These are phyloP conservation scores for Solanum hybrid DNA, from an alignment of 305 asterid genomes.

Conservation along the genomic window DNA sequence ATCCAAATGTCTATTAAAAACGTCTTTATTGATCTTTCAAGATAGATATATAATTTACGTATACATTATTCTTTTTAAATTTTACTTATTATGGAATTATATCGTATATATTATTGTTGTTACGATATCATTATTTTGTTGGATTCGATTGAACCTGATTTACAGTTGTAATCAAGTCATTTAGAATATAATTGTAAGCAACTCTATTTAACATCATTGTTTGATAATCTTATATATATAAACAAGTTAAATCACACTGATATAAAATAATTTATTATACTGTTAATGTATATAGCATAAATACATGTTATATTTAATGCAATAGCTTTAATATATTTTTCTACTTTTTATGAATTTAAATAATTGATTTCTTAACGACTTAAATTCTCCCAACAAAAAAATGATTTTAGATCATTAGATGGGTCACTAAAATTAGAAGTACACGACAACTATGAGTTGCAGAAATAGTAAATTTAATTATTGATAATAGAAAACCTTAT, in stretches of 20 bases:
- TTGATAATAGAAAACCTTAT: not conserved
- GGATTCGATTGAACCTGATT: no score
- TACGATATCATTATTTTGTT: no score
- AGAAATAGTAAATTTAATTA: not conserved
- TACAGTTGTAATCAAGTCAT: not conserved
- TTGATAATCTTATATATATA: not conserved
- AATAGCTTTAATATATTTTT: no score
- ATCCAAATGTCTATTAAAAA: no score
- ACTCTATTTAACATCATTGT: no score
- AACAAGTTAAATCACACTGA: not conserved
- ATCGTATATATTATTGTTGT: no score
- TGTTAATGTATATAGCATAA: no score
- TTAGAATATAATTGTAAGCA: not conserved
- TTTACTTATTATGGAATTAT: no score
- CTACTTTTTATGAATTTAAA: not conserved
- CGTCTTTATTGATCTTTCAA: no score
- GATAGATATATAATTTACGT: not conserved
- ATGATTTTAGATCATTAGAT: not conserved
- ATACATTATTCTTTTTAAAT: no score
- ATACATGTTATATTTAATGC: no score
- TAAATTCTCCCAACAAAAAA: not conserved
- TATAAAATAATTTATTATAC: rapidly evolving
- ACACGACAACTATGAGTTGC: not conserved
- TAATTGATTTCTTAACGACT: not conserved
- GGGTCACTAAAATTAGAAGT: not conserved